These are phyloP conservation scores for Fomitopsis pinicola DNA, from an alignment of 1,284 basidiomycete species.

Conservation along the genomic window DNA sequence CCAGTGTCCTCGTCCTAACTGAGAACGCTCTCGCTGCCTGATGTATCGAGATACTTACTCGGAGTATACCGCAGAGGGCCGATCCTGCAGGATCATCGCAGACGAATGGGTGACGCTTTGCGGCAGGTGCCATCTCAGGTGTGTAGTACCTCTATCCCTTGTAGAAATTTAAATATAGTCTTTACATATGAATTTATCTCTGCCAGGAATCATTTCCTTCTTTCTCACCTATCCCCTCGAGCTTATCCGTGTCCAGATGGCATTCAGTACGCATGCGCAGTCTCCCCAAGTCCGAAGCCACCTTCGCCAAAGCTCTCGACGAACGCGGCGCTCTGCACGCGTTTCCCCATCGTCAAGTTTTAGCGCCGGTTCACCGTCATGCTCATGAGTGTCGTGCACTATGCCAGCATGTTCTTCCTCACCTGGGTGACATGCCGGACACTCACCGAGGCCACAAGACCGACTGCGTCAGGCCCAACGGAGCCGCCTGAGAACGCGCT, in stretches of 20 bases:
- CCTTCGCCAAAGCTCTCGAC: slow-evolving; percentile 12
- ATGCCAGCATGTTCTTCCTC: slow-evolving; percentile 95
- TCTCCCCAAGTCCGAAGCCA: slow-evolving; percentile 23
- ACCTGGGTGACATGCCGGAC: slow-evolving; percentile 57
- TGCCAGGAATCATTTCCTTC: slow-evolving; percentile 80
- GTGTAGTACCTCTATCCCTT: slow-evolving; percentile 13
- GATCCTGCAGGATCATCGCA: slow-evolving; percentile 37
- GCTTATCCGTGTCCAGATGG: slow-evolving; percentile 92
- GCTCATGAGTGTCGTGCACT: slow-evolving; percentile 91
- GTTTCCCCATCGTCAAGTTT: slow-evolving; percentile 79
- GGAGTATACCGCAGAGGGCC: too few species aligned
- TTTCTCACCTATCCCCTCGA: slow-evolving; percentile 94
- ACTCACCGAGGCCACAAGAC: slow-evolving; percentile 60
- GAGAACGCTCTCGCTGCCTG: too few species aligned
- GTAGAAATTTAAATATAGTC: not conserved
- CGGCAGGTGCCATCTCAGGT: slow-evolving; percentile 91
- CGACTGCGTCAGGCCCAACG: slow-evolving; percentile 37
- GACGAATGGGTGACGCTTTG: slow-evolving; percentile 80
- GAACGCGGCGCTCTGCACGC: slow-evolving; percentile 35
- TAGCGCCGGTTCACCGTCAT: slow-evolving; percentile 96
- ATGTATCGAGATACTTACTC: too few species aligned
- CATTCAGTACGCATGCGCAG: slow-evolving; percentile 70
- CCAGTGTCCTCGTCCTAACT: too few species aligned
- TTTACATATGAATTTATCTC: not conserved
- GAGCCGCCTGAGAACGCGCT: too few species aligned